phyloP scores from a whole-genome alignment of 768 basidiomycete species.

The Hirschioporus abietinus region DNA sequence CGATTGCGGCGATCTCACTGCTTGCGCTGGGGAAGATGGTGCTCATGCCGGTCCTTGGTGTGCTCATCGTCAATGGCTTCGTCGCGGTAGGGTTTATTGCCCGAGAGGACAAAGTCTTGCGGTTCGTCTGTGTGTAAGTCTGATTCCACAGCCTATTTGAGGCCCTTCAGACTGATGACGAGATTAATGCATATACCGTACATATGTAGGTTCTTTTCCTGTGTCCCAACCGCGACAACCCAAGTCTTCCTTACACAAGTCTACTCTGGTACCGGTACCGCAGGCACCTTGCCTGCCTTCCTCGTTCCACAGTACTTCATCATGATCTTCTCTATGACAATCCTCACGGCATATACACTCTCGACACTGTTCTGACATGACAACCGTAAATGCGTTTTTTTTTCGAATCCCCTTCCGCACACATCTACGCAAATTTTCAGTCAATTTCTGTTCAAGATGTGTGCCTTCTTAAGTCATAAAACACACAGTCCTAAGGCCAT shows the following conservation, averaged over 20 bases:
- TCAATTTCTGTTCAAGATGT: too few species aligned
- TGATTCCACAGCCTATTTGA: constrained; percentile 1
- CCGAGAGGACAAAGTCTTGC: constrained; percentile 23
- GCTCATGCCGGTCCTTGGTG: constrained; percentile 55
- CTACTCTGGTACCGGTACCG: constrained; percentile 17
- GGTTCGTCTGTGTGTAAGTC: constrained; percentile 27
- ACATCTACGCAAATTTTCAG: too few species aligned
- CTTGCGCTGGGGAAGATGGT: constrained; percentile 53
- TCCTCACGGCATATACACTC: constrained; percentile 32
- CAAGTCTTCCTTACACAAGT: constrained; percentile 24
- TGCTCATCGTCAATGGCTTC: constrained; percentile 50
- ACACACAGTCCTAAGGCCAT: too few species aligned
- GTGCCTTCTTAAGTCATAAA: too few species aligned
- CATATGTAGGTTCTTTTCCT: constrained; percentile 20
- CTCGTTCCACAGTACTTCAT: constrained; percentile 52
- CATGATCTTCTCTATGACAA: constrained; percentile 33
- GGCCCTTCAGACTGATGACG: constrained; percentile 3
- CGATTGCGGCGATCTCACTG: constrained; percentile 45
- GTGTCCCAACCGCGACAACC: constrained; percentile 24
- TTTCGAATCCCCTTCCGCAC: too few species aligned
- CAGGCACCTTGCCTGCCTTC: constrained; percentile 50
- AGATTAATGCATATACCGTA: background rate
- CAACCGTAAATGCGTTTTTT: too few species aligned
- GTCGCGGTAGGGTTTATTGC: constrained; percentile 25
- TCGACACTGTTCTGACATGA: constrained; percentile 27